Conservation (phyloP, 2,329 filamentous ascomycete species). For the Aspergillus fischeri region DNA sequence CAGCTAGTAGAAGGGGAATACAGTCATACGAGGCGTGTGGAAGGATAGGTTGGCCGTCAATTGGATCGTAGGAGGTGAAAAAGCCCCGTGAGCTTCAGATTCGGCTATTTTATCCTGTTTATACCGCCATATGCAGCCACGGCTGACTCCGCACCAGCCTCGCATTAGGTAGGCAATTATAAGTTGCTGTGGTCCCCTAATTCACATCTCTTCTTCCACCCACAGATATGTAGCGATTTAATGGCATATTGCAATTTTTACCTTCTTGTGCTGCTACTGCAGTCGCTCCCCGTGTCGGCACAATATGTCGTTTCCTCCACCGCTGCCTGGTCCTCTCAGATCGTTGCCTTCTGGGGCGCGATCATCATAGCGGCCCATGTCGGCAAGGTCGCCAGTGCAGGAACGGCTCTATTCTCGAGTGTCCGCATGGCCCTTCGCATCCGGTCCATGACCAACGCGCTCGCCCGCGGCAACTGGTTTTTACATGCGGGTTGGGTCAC, state of each 20-base stretch:
- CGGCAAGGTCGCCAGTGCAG: background rate
- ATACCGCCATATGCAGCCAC: background rate
- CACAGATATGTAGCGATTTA: background rate
- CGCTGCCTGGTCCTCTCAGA: conserved; percentile 2
- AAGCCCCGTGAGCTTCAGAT: too few relatives aligned
- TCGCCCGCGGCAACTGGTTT: background rate
- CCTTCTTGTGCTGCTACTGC: background rate
- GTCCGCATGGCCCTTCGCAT: background rate
- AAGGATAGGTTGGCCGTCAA: too few relatives aligned
- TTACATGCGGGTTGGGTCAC: background rate
- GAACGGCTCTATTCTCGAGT: background rate
- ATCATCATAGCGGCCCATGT: conserved; percentile 2
- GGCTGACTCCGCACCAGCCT: background rate
- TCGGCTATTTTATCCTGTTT: background rate
- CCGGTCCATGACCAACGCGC: background rate
- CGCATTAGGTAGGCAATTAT: background rate
- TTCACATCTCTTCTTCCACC: background rate
- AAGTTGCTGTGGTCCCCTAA: background rate
- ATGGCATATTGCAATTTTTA: background rate
- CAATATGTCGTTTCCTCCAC: conserved; percentile 2
- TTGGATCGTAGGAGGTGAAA: too few relatives aligned
- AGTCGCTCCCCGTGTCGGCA: background rate
- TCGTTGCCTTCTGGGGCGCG: conserved; percentile 3
- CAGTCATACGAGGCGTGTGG: too few relatives aligned
- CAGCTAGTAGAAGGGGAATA: too few relatives aligned